phyloP scores from a whole-genome alignment of 768 basidiomycete species.

The Erythrobasidium yunnanense region DNA sequence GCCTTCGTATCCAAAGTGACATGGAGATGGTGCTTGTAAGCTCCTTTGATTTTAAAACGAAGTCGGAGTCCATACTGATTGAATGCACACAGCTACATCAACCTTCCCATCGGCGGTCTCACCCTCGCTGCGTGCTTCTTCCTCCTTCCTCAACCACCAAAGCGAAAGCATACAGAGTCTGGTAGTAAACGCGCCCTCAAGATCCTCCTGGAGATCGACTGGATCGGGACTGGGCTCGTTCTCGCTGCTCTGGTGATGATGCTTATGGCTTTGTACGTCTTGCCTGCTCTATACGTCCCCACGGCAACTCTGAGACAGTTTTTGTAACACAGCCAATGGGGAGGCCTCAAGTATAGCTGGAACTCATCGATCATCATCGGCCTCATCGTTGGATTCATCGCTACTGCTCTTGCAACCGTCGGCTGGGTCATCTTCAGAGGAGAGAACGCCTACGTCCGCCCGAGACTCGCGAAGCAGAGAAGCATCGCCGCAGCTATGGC shows the following conservation, averaged over 20 bases:
- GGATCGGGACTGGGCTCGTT: not conserved
- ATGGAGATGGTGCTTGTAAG: slow-evolving; percentile 6
- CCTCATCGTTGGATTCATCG: slow-evolving; percentile 3
- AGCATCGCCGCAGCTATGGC: not conserved
- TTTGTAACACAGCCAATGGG: slow-evolving; percentile 4
- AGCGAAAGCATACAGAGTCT: not conserved
- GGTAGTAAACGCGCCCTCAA: not conserved
- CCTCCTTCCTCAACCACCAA: not conserved
- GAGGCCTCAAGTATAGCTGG: slow-evolving; percentile 18
- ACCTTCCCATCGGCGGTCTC: slow-evolving; percentile 12
- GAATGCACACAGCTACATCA: not conserved
- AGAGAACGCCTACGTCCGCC: not conserved
- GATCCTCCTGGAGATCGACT: slow-evolving; percentile 10
- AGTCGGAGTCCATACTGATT: not conserved
- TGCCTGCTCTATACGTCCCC: not conserved
- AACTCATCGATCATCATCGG: not conserved
- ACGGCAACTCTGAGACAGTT: not conserved
- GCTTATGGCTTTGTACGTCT: slow-evolving; percentile 6
- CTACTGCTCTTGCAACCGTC: not conserved
- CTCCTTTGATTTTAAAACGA: not conserved
- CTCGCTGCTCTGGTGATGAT: slow-evolving; percentile 1
- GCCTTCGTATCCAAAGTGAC: not conserved
- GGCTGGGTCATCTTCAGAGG: not conserved
- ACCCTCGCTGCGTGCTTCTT: slow-evolving; percentile 17
- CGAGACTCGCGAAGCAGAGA: not conserved